phyloP scores from a whole-genome alignment of 2,329 filamentous ascomycete species.

The Teratosphaeriaceae sp. region DNA sequence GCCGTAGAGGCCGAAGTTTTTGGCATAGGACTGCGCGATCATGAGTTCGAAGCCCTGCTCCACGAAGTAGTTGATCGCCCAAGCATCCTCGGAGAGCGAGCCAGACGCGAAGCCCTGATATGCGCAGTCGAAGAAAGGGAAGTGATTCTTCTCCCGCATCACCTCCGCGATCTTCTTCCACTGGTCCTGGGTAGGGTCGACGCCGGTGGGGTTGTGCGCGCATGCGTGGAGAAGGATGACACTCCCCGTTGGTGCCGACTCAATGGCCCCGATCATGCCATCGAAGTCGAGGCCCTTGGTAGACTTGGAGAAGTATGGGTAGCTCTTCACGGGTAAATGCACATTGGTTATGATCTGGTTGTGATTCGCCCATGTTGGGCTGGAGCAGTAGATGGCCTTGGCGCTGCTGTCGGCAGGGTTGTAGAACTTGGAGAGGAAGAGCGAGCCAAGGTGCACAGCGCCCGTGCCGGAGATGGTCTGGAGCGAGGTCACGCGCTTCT shows the following conservation, averaged over 20 bases:
- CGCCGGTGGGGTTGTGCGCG: constrained; percentile 95
- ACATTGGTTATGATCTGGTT: constrained; percentile 92
- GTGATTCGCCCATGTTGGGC: constrained; percentile 97
- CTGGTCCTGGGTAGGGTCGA: constrained; percentile 87
- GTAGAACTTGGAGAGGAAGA: constrained; percentile 87
- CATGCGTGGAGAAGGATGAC: constrained; percentile 94
- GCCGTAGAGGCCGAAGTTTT: constrained; percentile 99
- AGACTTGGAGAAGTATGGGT: constrained; percentile 98
- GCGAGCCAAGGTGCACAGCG: constrained; percentile 87
- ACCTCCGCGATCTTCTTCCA: constrained; percentile 86
- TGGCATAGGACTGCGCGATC: constrained; percentile 93
- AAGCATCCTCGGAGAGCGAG: constrained; percentile 86
- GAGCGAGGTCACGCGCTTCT: constrained; percentile 77
- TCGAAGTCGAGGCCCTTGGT: constrained; percentile 98
- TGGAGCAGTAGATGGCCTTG: constrained; percentile 96
- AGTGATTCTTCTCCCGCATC: constrained; percentile 81
- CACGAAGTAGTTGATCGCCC: constrained; percentile 88
- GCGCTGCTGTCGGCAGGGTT: constrained; percentile 82
- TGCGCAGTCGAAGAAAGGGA: constrained; percentile 98
- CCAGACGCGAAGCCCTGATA: constrained; percentile 98
- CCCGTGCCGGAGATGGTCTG: constrained; percentile 98
- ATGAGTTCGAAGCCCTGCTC: constrained; percentile 83
- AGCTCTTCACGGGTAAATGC: constrained; percentile 85
- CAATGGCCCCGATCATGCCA: constrained; percentile 84
- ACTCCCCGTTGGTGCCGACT: constrained; percentile 77